Percentiles rank a stretch among this genome's conserved stretches.
phyloP scores from a whole-genome alignment of 148 eudicot genomes.

The Talinum fruticosum region DNA sequence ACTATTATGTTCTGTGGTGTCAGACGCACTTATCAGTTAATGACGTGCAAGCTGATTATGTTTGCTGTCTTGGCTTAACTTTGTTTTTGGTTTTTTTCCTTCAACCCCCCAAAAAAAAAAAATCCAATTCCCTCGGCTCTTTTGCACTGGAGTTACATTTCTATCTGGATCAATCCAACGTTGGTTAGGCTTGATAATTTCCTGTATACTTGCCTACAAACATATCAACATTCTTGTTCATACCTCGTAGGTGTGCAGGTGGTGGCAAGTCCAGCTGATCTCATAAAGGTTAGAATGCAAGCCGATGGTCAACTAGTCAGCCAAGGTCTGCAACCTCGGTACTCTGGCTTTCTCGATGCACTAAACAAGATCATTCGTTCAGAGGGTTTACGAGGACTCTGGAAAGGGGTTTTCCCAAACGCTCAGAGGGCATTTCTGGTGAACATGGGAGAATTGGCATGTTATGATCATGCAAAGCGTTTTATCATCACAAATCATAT shows the following conservation, averaged over 20 bases:
- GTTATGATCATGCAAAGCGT: slow-evolving; percentile 82
- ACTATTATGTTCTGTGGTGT: no score
- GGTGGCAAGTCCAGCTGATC: slow-evolving; percentile 92
- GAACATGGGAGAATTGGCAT: slow-evolving; percentile 92
- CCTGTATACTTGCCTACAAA: neutral
- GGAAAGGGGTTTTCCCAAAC: slow-evolving; percentile 81
- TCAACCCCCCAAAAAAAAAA: no score
- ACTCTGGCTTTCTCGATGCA: slow-evolving; percentile 63
- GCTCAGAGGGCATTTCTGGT: slow-evolving; percentile 85
- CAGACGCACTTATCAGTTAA: neutral
- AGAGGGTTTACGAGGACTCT: slow-evolving; percentile 70
- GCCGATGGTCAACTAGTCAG: slow-evolving; percentile 61
- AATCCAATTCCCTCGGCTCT: no score
- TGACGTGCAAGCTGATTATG: neutral
- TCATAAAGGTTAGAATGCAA: slow-evolving; percentile 90
- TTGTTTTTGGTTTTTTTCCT: no score
- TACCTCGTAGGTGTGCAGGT: slow-evolving; percentile 47
- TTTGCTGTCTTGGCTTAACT: neutral
- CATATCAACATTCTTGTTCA: slow-evolving; percentile 20
- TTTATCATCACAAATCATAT: slow-evolving; percentile 51
- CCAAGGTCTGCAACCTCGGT: slow-evolving; percentile 67
- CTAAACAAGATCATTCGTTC: slow-evolving; percentile 48
- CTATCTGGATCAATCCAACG: neutral
- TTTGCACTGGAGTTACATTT: no score
- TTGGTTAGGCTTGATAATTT: neutral